phyloP scores from a whole-genome alignment of 2,329 filamentous ascomycete genomes.

The Nemania serpens region DNA sequence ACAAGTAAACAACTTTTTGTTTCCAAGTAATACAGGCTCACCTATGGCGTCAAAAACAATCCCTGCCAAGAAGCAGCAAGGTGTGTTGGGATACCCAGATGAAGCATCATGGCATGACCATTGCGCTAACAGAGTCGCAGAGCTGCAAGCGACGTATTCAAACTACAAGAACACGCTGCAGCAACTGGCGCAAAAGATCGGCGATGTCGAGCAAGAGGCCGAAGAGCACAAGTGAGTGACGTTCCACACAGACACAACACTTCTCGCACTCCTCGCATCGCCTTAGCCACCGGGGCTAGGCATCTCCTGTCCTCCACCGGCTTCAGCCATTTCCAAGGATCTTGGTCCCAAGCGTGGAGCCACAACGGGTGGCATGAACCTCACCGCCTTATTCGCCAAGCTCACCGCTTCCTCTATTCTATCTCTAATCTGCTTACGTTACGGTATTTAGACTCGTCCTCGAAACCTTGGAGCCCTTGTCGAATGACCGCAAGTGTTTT shows the following conservation, averaged over 20 bases:
- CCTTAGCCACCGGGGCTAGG: conserved; percentile 3
- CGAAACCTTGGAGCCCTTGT: conserved; percentile 83
- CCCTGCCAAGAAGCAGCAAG: conserved; percentile 75
- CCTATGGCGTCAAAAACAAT: conserved; percentile 57
- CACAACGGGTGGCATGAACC: conserved; percentile 31
- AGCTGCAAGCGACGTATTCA: conserved; percentile 79
- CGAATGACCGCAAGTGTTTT: conserved; percentile 91
- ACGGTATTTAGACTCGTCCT: conserved; percentile 75
- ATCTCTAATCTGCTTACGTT: conserved; percentile 32
- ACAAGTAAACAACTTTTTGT: neutral
- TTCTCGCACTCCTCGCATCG: conserved; percentile 25
- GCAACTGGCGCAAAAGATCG: conserved; percentile 93
- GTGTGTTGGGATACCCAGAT: conserved; percentile 45
- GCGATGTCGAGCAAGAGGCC: conserved; percentile 94
- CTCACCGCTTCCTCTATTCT: conserved; percentile 46
- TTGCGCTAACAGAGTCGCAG: conserved; percentile 50
- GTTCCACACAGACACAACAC: conserved; percentile 6
- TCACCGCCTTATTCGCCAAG: conserved; percentile 38
- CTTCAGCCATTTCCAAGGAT: conserved; percentile 29
- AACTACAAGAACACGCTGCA: conserved; percentile 82
- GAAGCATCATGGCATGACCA: neutral
- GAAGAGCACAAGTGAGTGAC: conserved; percentile 92
- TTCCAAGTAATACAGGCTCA: neutral
- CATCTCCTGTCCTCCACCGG: conserved; percentile 14
- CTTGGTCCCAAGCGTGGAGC: conserved; percentile 29